Base-by-base conservation (phyloP, 1,284 basidiomycete genomes). In the Pisolithus thermaeus region DNA sequence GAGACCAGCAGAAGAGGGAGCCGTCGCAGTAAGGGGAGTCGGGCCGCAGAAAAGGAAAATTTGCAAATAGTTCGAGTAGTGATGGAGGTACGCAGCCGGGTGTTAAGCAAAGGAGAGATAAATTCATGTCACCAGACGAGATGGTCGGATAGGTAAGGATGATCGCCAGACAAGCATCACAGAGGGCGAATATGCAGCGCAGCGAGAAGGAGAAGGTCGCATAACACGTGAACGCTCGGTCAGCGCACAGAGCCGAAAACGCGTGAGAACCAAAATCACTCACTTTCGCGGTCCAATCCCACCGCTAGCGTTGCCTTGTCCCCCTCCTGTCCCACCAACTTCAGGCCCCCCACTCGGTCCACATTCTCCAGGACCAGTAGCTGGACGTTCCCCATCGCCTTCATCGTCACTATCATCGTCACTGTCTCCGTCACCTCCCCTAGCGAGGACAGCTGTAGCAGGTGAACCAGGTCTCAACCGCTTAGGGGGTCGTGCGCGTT, bases 371-470 rank as follows among this genome's bases (percentile, higher is more conserved):
- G 8, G 27, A 14, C 47, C 38, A 42, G 18, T n/a, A 39, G 50
- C 35, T 18, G 51, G 35, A 8, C 28, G 54, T 16, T 50, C 46
- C 57, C 54, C 62, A 28, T 67, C 63, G 14, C 49, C 30, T 16
- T 61, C 43, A 2, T 66, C 64, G 1, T 69, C 64, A 0, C 69
- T 66, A 9, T 66, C 64, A 1, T 69, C 64, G 0, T 66, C 67
- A 2, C 32, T 50, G 2, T 46, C 46, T 1, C 46, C 51, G 11
- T 38, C 11, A 28, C 55, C 56, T 14, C 43, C 53, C 18, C 20
- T 37, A 5, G 28, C 40, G 45, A 28, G 42, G 8, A 36, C 41
- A 5, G 36, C 35, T 35, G 47, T 54, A 35, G 53, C 35, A 8
- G 47, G 20, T 6, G 44, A 47, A 1, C 43, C 48, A 11, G 52